Base-by-base conservation (phyloP, 768 basidiomycete species). In the Leccinum variicolor region DNA sequence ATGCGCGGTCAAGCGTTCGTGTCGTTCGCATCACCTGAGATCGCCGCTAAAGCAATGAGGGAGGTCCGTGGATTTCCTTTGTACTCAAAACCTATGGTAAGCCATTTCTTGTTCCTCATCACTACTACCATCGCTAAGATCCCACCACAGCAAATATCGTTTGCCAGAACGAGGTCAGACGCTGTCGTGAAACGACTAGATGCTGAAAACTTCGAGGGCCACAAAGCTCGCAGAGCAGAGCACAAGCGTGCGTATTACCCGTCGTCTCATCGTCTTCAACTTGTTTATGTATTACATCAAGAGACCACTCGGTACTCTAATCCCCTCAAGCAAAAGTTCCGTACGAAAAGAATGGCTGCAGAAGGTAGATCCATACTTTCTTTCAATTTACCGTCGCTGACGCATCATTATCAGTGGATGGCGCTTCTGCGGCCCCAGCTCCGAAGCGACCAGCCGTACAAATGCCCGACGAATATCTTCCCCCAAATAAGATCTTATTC, bases 1-100 rank as follows among this genome's bases (percentile, higher is more conserved):
- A 99, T 99, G 97, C 83, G 97, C 39, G 97, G 97, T 15, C 97
- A 99, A 75, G 97, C 97, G 4, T 99, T 99, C 69, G 92, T 99
- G 36, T 93, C 92, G 36, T 97, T 99, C 72, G 81, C 81, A 56
- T 85, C 85, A 33, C 78, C 85, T 53, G 93, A 98, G 57, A 82
- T 83, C 56, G 97, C 97, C 34, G 79, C 81, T 67, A 90, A 87
- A 73, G 96, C 96, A 7, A 79, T 91, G 82, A 92, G 84, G 77
- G 97, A 99, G 72, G 94, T 98, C 41, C 82, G 86, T 59, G 85
- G 93, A 36, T 98, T 99, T 72, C 97, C 97, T 15, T 72, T 99
- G 50, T 98, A 98, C 66, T 92, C 92, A 4, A 96, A 96, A 71
- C 93, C 97, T 1, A 95, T 99, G 92, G 95, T 95, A 63, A 33